phyloP scores from a whole-genome alignment of 2,329 filamentous ascomycete genomes.

The Neopestalotiopsis clavispora region DNA sequence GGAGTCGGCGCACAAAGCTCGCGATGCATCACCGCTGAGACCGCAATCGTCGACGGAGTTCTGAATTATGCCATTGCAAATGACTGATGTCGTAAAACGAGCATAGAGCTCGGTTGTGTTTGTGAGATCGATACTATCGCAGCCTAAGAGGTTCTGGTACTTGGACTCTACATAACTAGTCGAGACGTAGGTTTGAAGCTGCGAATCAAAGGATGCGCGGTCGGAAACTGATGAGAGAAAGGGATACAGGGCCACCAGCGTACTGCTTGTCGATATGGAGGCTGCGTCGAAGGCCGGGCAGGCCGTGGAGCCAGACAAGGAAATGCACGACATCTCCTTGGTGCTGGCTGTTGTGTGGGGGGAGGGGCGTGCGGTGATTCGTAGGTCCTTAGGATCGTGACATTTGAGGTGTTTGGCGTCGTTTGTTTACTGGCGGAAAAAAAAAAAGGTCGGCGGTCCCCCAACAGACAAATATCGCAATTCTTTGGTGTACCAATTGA shows the following conservation, averaged over 20 bases:
- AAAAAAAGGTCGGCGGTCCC: neutral
- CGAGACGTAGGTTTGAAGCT: slow-evolving; percentile 74
- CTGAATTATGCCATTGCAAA: slow-evolving; percentile 94
- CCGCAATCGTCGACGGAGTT: slow-evolving; percentile 77
- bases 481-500: neutral
- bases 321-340: slow-evolving; percentile 33
- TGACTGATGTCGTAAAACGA: slow-evolving; percentile 86
- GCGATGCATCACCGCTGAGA: slow-evolving; percentile 66
- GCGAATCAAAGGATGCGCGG: slow-evolving; percentile 75
- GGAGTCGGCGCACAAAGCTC: slow-evolving; percentile 85
- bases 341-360: slow-evolving; percentile 20
- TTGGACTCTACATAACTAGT: slow-evolving; percentile 75
- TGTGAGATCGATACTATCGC: slow-evolving; percentile 74
- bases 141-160: slow-evolving; percentile 83
- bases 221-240: slow-evolving; percentile 85
- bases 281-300: slow-evolving; percentile 43
- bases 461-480: neutral
- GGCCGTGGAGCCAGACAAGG: slow-evolving; percentile 39
- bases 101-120: slow-evolving; percentile 87
- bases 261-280: slow-evolving; percentile 40
- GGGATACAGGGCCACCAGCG: slow-evolving; percentile 27
- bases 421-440: slow-evolving; percentile 2
- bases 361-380: neutral
- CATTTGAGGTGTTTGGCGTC: slow-evolving; percentile 1
- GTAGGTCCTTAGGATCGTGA: slow-evolving; percentile 11